phyloP scores from a whole-genome alignment of 2,329 filamentous ascomycete genomes.

The Phialophora chinensis region DNA sequence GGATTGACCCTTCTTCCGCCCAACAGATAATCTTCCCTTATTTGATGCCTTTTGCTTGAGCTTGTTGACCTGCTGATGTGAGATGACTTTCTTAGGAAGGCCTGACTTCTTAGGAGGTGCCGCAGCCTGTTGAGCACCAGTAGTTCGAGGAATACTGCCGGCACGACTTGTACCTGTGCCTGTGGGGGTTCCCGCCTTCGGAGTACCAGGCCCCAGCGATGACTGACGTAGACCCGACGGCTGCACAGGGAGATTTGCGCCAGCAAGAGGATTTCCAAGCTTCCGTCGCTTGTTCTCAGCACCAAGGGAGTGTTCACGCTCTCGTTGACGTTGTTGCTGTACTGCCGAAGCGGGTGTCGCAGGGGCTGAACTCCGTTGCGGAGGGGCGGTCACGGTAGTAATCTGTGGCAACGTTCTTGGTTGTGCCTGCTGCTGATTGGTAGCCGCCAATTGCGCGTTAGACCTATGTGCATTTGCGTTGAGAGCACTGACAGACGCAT shows the following conservation, averaged over 20 bases:
- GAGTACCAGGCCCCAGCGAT: slow-evolving; percentile 68
- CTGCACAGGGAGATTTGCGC: slow-evolving; percentile 54
- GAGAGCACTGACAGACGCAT: slow-evolving; percentile 62
- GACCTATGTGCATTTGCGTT: slow-evolving; percentile 59
- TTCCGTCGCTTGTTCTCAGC: slow-evolving; percentile 66
- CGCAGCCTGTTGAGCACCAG: slow-evolving; percentile 43
- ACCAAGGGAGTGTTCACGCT: slow-evolving; percentile 62
- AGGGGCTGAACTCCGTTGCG: slow-evolving; percentile 50
- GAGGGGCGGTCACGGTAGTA: slow-evolving; percentile 25
- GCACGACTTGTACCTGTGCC: slow-evolving; percentile 58
- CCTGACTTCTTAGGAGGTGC: slow-evolving; percentile 59
- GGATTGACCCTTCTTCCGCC: slow-evolving; percentile 51
- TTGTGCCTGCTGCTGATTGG: slow-evolving; percentile 43
- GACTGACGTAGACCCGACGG: slow-evolving; percentile 65
- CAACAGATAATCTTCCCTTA: slow-evolving; percentile 47
- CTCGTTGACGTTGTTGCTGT: slow-evolving; percentile 48
- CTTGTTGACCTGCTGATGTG: slow-evolving; percentile 40
- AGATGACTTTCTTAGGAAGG: slow-evolving; percentile 55
- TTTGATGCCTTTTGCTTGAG: slow-evolving; percentile 49
- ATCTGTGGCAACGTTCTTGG: slow-evolving; percentile 42
- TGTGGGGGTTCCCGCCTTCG: slow-evolving; percentile 62
- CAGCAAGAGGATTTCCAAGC: slow-evolving; percentile 50
- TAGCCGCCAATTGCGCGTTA: slow-evolving; percentile 52
- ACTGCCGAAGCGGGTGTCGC: slow-evolving; percentile 50
- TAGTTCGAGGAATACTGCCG: slow-evolving; percentile 61